Evolutionary conservation across 2,329 filamentous ascomycete species (phyloP).

Genomic region (Pyricularia grisea): DNA sequence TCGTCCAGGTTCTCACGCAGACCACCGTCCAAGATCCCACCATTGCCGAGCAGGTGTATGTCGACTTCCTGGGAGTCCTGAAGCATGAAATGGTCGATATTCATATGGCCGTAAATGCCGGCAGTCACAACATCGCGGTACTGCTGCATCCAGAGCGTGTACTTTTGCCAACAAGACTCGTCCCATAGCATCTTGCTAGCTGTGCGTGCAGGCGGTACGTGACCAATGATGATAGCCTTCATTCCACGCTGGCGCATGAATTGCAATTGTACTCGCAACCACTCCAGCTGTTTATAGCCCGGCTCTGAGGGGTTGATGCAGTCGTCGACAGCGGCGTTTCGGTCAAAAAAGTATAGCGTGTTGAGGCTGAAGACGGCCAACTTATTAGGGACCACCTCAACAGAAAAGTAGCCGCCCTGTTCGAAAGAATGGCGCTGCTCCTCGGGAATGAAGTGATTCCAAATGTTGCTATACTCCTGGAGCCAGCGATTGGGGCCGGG

Average conservation of each 20-base stretch:
- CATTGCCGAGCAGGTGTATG: constrained; percentile 4
- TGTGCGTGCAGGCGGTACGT: constrained; percentile 85
- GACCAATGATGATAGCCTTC: constrained; percentile 91
- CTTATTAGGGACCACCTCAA: constrained; percentile 79
- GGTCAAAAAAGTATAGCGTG: constrained; percentile 91
- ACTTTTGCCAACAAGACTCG: constrained; percentile 97
- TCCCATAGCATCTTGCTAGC: constrained; percentile 84
- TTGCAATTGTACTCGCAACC: constrained; percentile 83
- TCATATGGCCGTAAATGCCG: constrained; percentile 90
- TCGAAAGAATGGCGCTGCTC: constrained; percentile 85
- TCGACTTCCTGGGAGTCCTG: constrained; percentile 75
- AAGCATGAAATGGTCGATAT: constrained; percentile 92
- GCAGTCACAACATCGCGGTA: constrained; percentile 83
- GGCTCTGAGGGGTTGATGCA: constrained; percentile 72
- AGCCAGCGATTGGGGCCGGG: constrained; percentile 85
- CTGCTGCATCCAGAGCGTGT: constrained; percentile 80
- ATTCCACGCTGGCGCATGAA: constrained; percentile 73
- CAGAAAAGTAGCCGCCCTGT: constrained; percentile 88
- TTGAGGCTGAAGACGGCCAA: constrained; percentile 91
- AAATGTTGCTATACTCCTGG: constrained; percentile 65
- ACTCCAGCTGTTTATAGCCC: constrained; percentile 91
- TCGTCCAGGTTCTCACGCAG: constrained; percentile 26
- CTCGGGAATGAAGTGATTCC: constrained; percentile 83
- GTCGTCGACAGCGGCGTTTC: constrained; percentile 88
- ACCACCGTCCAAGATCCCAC: constrained; percentile 18